Conservation (phyloP, 2,329 filamentous ascomycete species). For the Penicillium brevicompactum region DNA sequence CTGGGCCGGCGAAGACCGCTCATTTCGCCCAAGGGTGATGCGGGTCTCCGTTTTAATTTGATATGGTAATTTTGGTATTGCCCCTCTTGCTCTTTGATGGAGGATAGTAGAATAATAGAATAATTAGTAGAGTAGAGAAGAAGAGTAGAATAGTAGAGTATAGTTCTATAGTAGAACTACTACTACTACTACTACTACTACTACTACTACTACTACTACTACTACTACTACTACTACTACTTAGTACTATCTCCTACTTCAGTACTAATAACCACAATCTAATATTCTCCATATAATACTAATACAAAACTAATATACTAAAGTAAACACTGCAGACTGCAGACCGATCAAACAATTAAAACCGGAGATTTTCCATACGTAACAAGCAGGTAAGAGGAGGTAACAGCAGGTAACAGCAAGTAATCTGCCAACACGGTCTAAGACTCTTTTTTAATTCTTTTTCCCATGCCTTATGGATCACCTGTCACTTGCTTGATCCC, state of each 20-base stretch:
- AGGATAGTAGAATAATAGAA: background rate
- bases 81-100: conserved; percentile 14
- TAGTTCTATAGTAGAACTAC: too few species aligned
- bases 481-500: conserved; percentile 8
- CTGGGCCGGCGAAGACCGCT: conserved; percentile 23
- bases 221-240: too few species aligned
- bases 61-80: background rate
- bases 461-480: conserved; percentile 1
- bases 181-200: too few species aligned
- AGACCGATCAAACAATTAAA: background rate
- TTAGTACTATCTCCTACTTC: too few species aligned
- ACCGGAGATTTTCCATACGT: background rate
- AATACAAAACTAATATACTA: too few species aligned
- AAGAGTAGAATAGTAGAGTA: too few species aligned
- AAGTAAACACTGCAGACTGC: too few species aligned
- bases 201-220: too few species aligned
- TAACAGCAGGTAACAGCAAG: too few species aligned
- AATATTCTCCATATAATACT: too few species aligned
- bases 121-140: background rate
- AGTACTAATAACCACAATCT: too few species aligned
- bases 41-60: conserved; percentile 16
- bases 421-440: background rate
- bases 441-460: conserved; percentile 5
- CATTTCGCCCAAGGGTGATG: conserved; percentile 27
- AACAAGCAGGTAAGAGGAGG: background rate